These are phyloP conservation scores for Leucogyrophana mollusca DNA, from an alignment of 768 basidiomycete genomes.

Conservation along the genomic window DNA sequence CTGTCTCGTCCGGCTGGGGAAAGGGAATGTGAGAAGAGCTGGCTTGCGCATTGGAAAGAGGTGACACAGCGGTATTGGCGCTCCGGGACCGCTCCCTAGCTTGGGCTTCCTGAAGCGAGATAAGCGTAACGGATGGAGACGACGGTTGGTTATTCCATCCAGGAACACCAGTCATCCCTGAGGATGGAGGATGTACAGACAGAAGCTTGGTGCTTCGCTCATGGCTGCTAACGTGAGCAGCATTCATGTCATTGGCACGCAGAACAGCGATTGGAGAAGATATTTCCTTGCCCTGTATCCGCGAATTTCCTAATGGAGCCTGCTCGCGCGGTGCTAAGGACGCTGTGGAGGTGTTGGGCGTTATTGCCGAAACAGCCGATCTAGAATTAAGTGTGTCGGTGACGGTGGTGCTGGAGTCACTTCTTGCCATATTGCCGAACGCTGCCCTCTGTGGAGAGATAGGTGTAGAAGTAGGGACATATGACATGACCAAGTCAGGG, in stretches of 20 bases:
- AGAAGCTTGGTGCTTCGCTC: conserved; percentile 29
- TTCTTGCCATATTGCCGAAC: conserved; percentile 37
- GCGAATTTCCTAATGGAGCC: conserved; percentile 10
- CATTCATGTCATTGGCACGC: conserved; percentile 22
- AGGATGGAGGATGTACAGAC: conserved; percentile 31
- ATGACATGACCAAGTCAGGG: conserved; percentile 56
- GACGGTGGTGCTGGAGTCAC: conserved; percentile 53
- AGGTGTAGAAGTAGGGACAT: conserved; percentile 30
- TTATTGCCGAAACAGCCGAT: conserved; percentile 33
- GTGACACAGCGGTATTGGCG: conserved; percentile 28
- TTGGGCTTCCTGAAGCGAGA: conserved; percentile 77
- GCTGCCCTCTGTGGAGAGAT: conserved; percentile 26
- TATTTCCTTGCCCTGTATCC: conserved; percentile 50
- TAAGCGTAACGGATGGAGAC: conserved; percentile 60
- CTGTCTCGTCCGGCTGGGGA: conserved; percentile 31
- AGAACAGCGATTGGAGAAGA: conserved; percentile 52
- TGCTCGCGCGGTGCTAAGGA: conserved; percentile 16
- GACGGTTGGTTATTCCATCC: conserved; percentile 49
- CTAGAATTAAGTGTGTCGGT: conserved; percentile 43
- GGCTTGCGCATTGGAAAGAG: conserved; percentile 22
- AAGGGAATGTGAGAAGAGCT: conserved; percentile 29
- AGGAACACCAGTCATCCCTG: conserved; percentile 35
- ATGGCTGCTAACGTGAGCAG: conserved; percentile 18
- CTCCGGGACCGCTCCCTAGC: conserved; percentile 61
- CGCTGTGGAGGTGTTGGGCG: conserved; percentile 32